Base-by-base conservation (phyloP, 345 rosid genomes). In the Citrus trifoliata region DNA sequence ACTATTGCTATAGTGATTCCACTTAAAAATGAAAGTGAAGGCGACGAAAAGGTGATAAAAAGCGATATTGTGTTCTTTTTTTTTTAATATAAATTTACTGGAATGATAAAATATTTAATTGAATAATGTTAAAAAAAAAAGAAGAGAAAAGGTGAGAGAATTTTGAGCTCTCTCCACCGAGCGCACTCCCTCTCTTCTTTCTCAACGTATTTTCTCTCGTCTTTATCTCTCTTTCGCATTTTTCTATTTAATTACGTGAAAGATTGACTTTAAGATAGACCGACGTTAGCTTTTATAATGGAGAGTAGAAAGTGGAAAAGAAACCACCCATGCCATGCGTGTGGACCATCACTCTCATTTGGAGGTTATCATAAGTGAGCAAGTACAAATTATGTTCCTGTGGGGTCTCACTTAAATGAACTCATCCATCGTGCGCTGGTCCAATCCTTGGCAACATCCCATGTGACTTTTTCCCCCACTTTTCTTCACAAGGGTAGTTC, bases 281-380 rank as follows among this genome's bases (percentile, higher is more conserved):
- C 7, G 64, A 10, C 21, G n/a, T 21, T 25, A 4, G 13, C 32
- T 32, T 21, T 21, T 7, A 46, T 46, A 46, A 12, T 46, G 51
- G 51, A 46, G 3, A 13, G 5, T 3, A 3, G 18, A 42, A 42
- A 42, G 14, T 10, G 3, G 13, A 40, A 40, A 40, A 40, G 74
- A 32, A 73, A 69, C 59, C 79, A 69, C 63, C 79, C 76, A 27
- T 62, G 80, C 71, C 82, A 30, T 66, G 81, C 85, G 82, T 73
- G 83, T 85, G 87, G 89, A 82, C 85, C 87, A 75, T 62, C 46
- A 61, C 81, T 25, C 74, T 67, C 27, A 74, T 77, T 76, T 76
- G 85, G 82, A 74, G 83, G 79, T 68, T 59, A 51, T 80, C 71
- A 46, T n/a, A 30, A 69, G 73, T 22, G 13, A 58, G 78, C 74